Conservation (phyloP, 2,329 filamentous ascomycete species). For the Lithohypha guttulata region DNA sequence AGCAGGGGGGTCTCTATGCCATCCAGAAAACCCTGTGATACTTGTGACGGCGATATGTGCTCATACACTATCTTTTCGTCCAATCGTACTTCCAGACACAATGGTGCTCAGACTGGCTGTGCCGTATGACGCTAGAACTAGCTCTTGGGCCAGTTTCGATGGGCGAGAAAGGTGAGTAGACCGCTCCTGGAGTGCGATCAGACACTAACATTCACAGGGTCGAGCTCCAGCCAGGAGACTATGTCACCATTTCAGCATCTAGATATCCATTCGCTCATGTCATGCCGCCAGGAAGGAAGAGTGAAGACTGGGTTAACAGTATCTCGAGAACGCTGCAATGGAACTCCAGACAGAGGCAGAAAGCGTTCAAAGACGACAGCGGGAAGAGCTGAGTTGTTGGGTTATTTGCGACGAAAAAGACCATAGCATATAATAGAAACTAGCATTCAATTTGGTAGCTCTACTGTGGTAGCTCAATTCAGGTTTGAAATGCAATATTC, state of each 20-base stretch:
- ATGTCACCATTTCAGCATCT: constrained; percentile 42
- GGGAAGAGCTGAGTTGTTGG: too few species aligned
- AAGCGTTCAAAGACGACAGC: constrained; percentile 28
- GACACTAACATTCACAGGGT: constrained; percentile 26
- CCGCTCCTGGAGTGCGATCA: not conserved
- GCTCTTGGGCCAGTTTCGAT: constrained; percentile 96
- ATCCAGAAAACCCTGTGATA: constrained; percentile 94
- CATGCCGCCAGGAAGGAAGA: constrained; percentile 32
- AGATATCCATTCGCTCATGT: constrained; percentile 43
- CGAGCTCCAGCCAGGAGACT: constrained; percentile 40
- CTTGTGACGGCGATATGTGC: constrained; percentile 89
- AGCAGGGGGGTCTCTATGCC: constrained; percentile 86
- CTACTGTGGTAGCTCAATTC: not conserved
- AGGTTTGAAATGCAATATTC: not conserved
- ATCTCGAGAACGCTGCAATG: constrained; percentile 42
- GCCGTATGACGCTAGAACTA: constrained; percentile 82
- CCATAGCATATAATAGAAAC: too few species aligned
- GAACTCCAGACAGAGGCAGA: constrained; percentile 39
- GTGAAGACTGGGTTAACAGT: constrained; percentile 41
- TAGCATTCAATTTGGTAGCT: too few species aligned
- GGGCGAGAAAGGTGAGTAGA: constrained; percentile 60
- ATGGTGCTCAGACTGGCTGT: constrained; percentile 88
- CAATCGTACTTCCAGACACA: constrained; percentile 93
- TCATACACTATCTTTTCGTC: constrained; percentile 86
- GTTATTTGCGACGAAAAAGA: too few species aligned